A percentile compares a stretch with the other conserved stretches of the same genome.
Evolutionary conservation across 177 flowering plant genomes (phyloP).

Genomic region (Tripterygium wilfordii): DNA sequence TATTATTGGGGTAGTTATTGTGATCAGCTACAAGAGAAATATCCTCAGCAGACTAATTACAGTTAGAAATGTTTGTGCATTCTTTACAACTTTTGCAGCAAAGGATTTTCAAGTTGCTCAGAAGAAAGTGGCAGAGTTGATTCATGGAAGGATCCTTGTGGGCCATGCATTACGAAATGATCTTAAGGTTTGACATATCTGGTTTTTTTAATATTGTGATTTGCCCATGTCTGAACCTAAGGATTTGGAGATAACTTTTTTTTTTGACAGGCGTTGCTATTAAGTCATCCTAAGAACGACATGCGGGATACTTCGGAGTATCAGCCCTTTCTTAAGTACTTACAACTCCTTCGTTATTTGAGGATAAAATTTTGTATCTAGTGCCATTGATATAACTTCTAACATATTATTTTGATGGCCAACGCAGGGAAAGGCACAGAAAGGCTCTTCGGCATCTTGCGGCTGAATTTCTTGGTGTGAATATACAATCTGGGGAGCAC

Average conservation of each 20-base stretch:
- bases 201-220: slow-evolving; percentile 4
- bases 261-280: slow-evolving; percentile 57
- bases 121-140: slow-evolving; percentile 70
- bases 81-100: slow-evolving; percentile 38
- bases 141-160: slow-evolving; percentile 79
- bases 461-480: slow-evolving; percentile 57
- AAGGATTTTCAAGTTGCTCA: slow-evolving; percentile 72
- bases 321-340: slow-evolving; percentile 65
- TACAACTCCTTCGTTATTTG: not conserved
- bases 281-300: slow-evolving; percentile 86
- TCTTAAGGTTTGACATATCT: slow-evolving; percentile 52
- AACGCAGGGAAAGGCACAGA: slow-evolving; percentile 54
- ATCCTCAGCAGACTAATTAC: no score
- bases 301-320: slow-evolving; percentile 77
- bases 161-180: slow-evolving; percentile 94
- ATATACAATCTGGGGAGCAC: slow-evolving; percentile 88
- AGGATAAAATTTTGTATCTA: not conserved
- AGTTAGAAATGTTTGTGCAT: no score
- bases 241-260: not conserved
- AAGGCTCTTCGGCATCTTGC: slow-evolving; percentile 78
- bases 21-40: no score
- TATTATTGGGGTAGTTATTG: no score
- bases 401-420: slow-evolving; percentile 11
- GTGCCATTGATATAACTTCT: not conserved
- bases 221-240: not conserved